Evolutionary conservation across 2,329 filamentous ascomycete genomes (phyloP).

Genomic region (Stagonosporopsis rhizophila): DNA sequence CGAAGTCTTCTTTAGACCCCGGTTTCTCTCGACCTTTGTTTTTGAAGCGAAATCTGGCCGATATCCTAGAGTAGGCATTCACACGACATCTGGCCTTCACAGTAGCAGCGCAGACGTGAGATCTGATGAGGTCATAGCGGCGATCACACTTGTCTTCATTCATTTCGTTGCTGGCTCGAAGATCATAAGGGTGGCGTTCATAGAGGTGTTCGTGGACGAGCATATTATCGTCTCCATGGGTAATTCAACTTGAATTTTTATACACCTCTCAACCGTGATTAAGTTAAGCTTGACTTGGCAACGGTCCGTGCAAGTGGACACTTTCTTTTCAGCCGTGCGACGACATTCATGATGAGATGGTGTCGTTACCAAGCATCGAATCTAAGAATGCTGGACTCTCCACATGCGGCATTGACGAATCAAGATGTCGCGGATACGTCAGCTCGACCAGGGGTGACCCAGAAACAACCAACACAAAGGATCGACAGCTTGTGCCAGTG

Average conservation of each 20-base stretch:
- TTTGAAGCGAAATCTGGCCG: slow-evolving; percentile 10
- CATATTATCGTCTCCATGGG: slow-evolving; percentile 9
- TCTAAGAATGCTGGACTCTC: not conserved
- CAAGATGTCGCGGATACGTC: slow-evolving; percentile 4
- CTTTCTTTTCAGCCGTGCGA: not conserved
- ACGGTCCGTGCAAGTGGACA: not conserved
- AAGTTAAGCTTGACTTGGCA: not conserved
- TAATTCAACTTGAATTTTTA: slow-evolving; percentile 9
- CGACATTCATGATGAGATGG: not conserved
- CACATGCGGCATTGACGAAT: slow-evolving; percentile 8
- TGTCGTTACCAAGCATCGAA: not conserved
- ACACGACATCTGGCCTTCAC: not conserved
- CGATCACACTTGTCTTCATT: slow-evolving; percentile 1
- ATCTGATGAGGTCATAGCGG: slow-evolving; percentile 13
- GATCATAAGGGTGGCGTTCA: slow-evolving; percentile 37
- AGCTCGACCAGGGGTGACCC: not conserved
- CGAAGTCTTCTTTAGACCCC: slow-evolving; percentile 16
- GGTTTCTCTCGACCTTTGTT: slow-evolving; percentile 11
- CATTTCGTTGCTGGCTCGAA: slow-evolving; percentile 17
- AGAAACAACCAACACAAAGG: not conserved
- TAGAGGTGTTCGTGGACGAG: slow-evolving; percentile 35
- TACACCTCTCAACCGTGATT: not conserved
- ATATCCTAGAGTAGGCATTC: slow-evolving; percentile 3
- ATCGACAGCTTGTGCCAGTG: slow-evolving; percentile 3
- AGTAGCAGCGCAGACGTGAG: not conserved